Base-by-base conservation (phyloP, 805 yeast genomes). In the Ogataea angusta region DNA sequence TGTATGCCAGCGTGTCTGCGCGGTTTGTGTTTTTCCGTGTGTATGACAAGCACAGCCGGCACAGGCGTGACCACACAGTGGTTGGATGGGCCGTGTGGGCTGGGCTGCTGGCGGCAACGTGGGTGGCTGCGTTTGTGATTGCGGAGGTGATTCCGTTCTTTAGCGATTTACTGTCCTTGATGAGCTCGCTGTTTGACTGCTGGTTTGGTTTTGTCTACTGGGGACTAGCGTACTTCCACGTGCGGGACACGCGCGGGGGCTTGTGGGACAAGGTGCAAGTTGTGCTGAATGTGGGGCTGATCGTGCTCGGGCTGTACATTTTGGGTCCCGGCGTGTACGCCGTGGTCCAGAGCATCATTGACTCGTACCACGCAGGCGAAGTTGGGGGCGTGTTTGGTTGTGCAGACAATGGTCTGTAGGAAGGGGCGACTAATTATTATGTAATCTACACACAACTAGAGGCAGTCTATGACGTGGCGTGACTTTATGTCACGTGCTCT, bases 141-240 rank as follows among this genome's bases (percentile, higher is more conserved):
- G 82, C 82, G 2, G 81, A 78, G 54, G 82, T 75, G 22, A 76
- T 78, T 50, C 84, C 84, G n/a, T 77, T 78, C 56, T 78, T 78
- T 59, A 68, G 76, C 19, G 82, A 77, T 49, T 58, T 78, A 45
- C 62, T 78, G 24, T 69, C 80, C 3, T 60, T 78, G 50, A 76
- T 78, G 82, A 72, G 77, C 10, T 76, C 84, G 2, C 61, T 78
- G 37, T 78, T 78, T 51, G 83, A 78, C 56, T 76, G 82, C 55
- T 78, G 82, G 80, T 78, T 78, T 48, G 83, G 83, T 0, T 78
- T 76, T 49, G 75, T 77, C 6, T 78, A 77, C 49, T 78, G 83
- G 83, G 75, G 80, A 12, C 70, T 75, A 22, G 82, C 83, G 0
- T 78, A 57, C 56, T 68, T 74, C 53, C 67, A 70, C 49, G 60